These are phyloP conservation scores for Melampsora americana DNA, from an alignment of 1,284 basidiomycete species.

Conservation along the genomic window DNA sequence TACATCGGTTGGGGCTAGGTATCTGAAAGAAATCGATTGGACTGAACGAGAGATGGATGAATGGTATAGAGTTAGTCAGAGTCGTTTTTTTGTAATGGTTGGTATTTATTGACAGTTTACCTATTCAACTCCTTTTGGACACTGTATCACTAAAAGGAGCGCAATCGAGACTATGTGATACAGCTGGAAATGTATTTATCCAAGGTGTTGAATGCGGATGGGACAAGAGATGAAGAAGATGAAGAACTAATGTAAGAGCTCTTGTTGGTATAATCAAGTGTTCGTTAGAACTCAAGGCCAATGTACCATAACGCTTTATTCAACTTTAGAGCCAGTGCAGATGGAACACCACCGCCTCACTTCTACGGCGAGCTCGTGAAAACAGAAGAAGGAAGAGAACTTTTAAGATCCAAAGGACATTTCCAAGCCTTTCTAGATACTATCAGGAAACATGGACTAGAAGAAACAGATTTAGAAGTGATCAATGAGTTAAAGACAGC, in stretches of 20 bases:
- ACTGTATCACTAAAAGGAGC: constrained; percentile 61
- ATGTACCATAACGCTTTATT: constrained; percentile 9
- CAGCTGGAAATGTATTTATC: constrained; percentile 81
- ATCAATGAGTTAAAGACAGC: constrained; percentile 89
- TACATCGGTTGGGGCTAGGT: constrained; percentile 84
- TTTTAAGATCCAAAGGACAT: constrained; percentile 83
- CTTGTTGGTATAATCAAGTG: background rate
- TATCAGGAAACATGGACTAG: constrained; percentile 79
- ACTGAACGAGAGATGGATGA: constrained; percentile 91
- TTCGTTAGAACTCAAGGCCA: background rate
- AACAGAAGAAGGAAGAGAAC: constrained; percentile 86
- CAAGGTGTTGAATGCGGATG: constrained; percentile 65
- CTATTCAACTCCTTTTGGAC: constrained; percentile 14
- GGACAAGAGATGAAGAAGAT: constrained; percentile 61
- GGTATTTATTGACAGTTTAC: background rate
- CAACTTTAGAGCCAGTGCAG: constrained; percentile 58
- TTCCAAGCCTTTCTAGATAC: constrained; percentile 86
- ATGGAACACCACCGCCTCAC: constrained; percentile 84
- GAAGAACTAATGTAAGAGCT: constrained; percentile 58
- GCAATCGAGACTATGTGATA: constrained; percentile 79
- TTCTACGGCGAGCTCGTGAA: constrained; percentile 98
- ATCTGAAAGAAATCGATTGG: constrained; percentile 84
- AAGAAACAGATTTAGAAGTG: constrained; percentile 75
- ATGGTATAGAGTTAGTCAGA: constrained; percentile 77
- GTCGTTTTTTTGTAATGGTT: background rate